A percentile compares a stretch with the other conserved stretches of the same genome.
Conservation (phyloP, 2,329 filamentous ascomycete species). For the Trichoderma oligosporum region DNA sequence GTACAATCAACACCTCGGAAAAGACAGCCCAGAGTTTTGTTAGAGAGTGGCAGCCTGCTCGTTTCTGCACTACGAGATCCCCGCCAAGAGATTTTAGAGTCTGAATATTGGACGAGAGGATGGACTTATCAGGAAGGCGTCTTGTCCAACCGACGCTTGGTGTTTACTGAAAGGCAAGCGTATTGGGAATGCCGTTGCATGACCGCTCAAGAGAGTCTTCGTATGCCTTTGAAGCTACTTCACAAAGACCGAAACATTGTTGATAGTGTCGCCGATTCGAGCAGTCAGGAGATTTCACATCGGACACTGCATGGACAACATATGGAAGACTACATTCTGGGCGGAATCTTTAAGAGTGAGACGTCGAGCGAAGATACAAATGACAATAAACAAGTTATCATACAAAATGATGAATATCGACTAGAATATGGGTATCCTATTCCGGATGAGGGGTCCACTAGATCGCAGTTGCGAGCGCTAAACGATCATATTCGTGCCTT, state of each 20-base stretch:
- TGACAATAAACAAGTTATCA: not conserved
- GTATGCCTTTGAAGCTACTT: conserved; percentile 1
- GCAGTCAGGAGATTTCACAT: not conserved
- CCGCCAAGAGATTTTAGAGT: conserved; percentile 9
- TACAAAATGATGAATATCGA: conserved; percentile 7
- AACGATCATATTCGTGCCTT: conserved; percentile 18
- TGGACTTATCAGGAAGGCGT: conserved; percentile 23
- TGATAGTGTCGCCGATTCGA: not conserved
- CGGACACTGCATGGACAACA: not conserved
- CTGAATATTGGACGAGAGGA: conserved; percentile 20
- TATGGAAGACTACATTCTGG: conserved; percentile 9
- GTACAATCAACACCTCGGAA: not conserved
- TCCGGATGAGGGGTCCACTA: not conserved
- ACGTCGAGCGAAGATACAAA: not conserved
- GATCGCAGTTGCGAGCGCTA: not conserved
- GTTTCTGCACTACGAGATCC: conserved; percentile 8
- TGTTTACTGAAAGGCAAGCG: conserved; percentile 26
- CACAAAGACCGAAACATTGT: not conserved
- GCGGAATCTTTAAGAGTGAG: conserved; percentile 12
- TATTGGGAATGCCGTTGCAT: conserved; percentile 25
- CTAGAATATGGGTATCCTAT: conserved; percentile 13
- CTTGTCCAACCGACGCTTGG: conserved; percentile 20
- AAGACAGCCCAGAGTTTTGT: not conserved
- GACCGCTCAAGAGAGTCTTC: conserved; percentile 8
- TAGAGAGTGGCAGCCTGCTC: not conserved